These are phyloP conservation scores for Arabidopsis hybrid DNA, from an alignment of 441 rosid species.

Conservation along the genomic window DNA sequence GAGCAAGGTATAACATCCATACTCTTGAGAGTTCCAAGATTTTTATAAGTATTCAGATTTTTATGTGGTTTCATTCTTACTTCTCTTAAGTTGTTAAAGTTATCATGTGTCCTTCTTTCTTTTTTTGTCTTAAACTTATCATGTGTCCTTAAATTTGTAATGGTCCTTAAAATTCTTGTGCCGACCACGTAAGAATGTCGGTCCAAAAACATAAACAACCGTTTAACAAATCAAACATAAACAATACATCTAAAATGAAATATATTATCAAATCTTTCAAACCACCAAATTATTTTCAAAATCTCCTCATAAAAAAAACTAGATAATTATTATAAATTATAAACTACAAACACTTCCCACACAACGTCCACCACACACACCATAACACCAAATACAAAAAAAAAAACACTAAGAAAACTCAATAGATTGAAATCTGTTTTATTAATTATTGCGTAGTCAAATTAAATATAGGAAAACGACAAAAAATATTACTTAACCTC, in stretches of 20 bases:
- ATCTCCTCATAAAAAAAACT: not conserved
- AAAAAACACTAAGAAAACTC: not conserved
- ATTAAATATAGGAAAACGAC: slow-evolving; percentile 15
- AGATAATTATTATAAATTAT: not conserved
- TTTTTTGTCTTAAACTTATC: not conserved
- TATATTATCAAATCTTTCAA: not conserved
- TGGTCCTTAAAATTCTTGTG: not conserved
- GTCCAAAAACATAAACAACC: not conserved
- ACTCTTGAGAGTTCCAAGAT: too few species aligned
- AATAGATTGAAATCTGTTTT: not conserved
- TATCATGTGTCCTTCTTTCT: not conserved
- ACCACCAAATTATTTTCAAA: not conserved
- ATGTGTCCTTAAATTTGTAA: not conserved
- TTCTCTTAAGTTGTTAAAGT: slow-evolving; percentile 9
- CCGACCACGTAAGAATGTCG: slow-evolving; percentile 21
- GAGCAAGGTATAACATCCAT: too few species aligned
- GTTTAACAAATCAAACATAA: too few species aligned
- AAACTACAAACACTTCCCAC: slow-evolving; percentile 1
- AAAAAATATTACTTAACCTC: slow-evolving; percentile 19
- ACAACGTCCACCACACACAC: slow-evolving; percentile 22
- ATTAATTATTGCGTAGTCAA: not conserved
- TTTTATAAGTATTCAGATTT: too few species aligned
- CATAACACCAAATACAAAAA: slow-evolving; percentile 5
- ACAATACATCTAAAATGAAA: not conserved
- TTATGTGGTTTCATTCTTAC: not conserved